phyloP scores from a whole-genome alignment of 768 basidiomycete species.

The Leccinellum rugosiceps region DNA sequence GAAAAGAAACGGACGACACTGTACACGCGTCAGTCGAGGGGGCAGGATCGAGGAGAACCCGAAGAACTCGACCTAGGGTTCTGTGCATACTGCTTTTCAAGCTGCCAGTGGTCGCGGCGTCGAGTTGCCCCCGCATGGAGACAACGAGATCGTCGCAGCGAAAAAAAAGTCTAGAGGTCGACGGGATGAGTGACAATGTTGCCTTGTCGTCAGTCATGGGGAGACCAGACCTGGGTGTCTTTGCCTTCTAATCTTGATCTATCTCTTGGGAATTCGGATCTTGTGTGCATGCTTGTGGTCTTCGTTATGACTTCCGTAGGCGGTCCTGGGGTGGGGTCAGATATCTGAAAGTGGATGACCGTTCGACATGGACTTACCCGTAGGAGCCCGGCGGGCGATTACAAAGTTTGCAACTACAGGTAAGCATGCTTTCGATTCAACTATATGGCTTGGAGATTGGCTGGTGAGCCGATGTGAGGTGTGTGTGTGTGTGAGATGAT shows the following conservation, averaged over 20 bases:
- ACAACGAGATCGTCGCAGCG: neutral
- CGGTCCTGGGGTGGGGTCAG: neutral
- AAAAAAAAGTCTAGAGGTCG: neutral
- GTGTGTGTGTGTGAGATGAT: neutral
- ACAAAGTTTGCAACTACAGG: neutral
- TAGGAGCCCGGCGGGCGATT: neutral
- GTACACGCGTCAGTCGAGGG: neutral
- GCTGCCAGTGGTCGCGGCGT: neutral
- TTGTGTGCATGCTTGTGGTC: neutral
- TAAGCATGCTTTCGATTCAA: neutral
- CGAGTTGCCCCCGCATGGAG: slow-evolving; percentile 15
- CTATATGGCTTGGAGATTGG: neutral
- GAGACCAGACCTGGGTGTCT: slow-evolving; percentile 3
- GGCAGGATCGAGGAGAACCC: neutral
- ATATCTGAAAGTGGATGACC: neutral
- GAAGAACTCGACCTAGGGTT: neutral
- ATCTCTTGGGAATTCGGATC: neutral
- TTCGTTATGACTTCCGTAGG: neutral
- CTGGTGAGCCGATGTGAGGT: neutral
- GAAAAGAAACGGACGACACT: neutral
- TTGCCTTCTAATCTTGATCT: neutral
- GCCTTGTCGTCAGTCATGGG: neutral
- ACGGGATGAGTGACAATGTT: neutral
- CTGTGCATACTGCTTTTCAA: neutral
- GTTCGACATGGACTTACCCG: neutral